Conservation (phyloP, 1,284 basidiomycete species). For the Lentinula novae-zelandiae region DNA sequence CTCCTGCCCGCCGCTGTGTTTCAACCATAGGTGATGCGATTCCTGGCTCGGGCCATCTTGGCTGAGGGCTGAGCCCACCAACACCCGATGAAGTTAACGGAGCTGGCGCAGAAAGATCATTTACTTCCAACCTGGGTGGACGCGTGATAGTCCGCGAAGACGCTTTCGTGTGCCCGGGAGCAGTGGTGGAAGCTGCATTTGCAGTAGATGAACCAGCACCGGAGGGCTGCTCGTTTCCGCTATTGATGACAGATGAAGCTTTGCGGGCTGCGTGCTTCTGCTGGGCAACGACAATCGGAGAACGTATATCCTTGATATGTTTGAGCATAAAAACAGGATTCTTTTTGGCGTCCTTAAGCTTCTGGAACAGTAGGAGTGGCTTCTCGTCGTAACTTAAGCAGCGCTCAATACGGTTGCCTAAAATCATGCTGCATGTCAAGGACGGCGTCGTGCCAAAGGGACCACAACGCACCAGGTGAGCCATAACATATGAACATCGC, state of each 20-base stretch:
- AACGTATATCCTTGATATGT: constrained; percentile 97
- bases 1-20: constrained; percentile 37
- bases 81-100: constrained; percentile 20
- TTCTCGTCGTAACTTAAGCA: constrained; percentile 99
- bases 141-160: constrained; percentile 39
- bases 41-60: constrained; percentile 70
- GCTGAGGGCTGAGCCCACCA: constrained; percentile 48
- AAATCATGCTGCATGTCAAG: background rate
- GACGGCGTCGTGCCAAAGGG: constrained; percentile 2
- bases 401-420: constrained; percentile 81
- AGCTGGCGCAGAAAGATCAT: constrained; percentile 42
- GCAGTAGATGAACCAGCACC: background rate
- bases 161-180: constrained; percentile 37
- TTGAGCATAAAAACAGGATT: constrained; percentile 99
- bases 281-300: constrained; percentile 91
- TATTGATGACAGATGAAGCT: constrained; percentile 49
- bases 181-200: constrained; percentile 33
- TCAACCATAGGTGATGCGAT: constrained; percentile 59
- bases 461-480: constrained; percentile 62
- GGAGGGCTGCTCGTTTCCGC: constrained; percentile 5
- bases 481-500: constrained; percentile 99
- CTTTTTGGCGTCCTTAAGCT: constrained; percentile 95
- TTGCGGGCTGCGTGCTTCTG: constrained; percentile 89
- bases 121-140: constrained; percentile 65
- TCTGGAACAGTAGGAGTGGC: constrained; percentile 94